These are phyloP conservation scores for Ophiosphaerella korrae DNA, from an alignment of 2,329 filamentous ascomycete species.

Conservation along the genomic window DNA sequence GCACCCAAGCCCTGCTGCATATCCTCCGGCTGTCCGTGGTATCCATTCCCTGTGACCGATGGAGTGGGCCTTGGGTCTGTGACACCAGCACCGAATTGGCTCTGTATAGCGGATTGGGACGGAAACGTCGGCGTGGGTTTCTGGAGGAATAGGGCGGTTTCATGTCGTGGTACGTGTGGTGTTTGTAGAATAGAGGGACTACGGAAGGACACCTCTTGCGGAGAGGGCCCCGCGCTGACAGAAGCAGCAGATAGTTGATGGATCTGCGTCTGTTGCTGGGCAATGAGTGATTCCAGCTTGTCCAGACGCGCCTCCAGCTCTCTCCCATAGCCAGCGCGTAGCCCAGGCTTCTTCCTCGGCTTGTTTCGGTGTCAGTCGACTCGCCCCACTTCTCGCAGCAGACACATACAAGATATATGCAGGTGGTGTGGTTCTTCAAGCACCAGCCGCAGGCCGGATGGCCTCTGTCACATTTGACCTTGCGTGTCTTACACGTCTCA, in stretches of 20 bases:
- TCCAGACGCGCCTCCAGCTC: constrained; percentile 65
- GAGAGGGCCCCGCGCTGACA: constrained; percentile 30
- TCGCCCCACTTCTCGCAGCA: not conserved
- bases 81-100: constrained; percentile 44
- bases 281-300: constrained; percentile 53
- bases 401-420: constrained; percentile 45
- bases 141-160: constrained; percentile 54
- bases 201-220: constrained; percentile 42
- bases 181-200: constrained; percentile 45
- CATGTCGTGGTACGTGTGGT: constrained; percentile 51
- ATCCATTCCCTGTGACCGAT: constrained; percentile 35
- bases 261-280: constrained; percentile 53
- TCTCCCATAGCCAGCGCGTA: constrained; percentile 63
- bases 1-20: constrained; percentile 25
- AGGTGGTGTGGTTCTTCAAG: constrained; percentile 67
- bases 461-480: constrained; percentile 72
- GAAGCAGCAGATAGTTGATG: constrained; percentile 48
- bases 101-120: constrained; percentile 37
- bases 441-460: constrained; percentile 62
- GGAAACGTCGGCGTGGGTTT: constrained; percentile 47
- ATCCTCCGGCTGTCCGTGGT: constrained; percentile 32
- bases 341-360: constrained; percentile 72
- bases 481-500: constrained; percentile 64
- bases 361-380: constrained; percentile 1
- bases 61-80: constrained; percentile 38